phyloP scores from a whole-genome alignment of 2,329 filamentous ascomycete species.

The Arachnomyces sp. region DNA sequence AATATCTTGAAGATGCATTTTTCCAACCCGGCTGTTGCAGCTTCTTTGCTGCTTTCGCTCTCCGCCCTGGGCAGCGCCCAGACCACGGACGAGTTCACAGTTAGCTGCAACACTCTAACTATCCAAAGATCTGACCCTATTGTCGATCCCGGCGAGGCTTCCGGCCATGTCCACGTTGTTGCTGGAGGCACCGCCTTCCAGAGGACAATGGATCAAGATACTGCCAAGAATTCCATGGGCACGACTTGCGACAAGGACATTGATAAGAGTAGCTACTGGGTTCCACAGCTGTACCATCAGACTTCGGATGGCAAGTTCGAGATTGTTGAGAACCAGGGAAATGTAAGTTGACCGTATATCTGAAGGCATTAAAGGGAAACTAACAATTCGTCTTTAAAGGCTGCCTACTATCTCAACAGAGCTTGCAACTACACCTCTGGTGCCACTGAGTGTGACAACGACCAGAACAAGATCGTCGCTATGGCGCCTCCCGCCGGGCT shows the following conservation, averaged over 20 bases:
- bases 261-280: conserved; percentile 71
- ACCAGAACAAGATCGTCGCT: neutral
- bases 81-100: conserved; percentile 15
- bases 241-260: conserved; percentile 57
- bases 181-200: conserved; percentile 63
- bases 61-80: neutral
- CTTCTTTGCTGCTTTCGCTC: neutral
- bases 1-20: too few species aligned
- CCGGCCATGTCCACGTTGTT: conserved; percentile 60
- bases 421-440: conserved; percentile 14
- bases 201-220: conserved; percentile 51
- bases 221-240: conserved; percentile 34
- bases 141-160: conserved; percentile 50
- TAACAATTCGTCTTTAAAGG: conserved; percentile 5
- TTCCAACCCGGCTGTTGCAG: too few species aligned
- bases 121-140: conserved; percentile 52
- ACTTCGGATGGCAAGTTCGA: conserved; percentile 12
- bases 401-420: conserved; percentile 17
- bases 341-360: conserved; percentile 7
- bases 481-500: conserved; percentile 17
- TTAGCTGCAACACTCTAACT: conserved; percentile 22
- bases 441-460: conserved; percentile 8
- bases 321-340: conserved; percentile 13
- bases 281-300: conserved; percentile 59
- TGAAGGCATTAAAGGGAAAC: too few species aligned